These are phyloP conservation scores for Neostapfia colusana DNA, from an alignment of 176 grass and related monocot species.

Conservation along the genomic window DNA sequence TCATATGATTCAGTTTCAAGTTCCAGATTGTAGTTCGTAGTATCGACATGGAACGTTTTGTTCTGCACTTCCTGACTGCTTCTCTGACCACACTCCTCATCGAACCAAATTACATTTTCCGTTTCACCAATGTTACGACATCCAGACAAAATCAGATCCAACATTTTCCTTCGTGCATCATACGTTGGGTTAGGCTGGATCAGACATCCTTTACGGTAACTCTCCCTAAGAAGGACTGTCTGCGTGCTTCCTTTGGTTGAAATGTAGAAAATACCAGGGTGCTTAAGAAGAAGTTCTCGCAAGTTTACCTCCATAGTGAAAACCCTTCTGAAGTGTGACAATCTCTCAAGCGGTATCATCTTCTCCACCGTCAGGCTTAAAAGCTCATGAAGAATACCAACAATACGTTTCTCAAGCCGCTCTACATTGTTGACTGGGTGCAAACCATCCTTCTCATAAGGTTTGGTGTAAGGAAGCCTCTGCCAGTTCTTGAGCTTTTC, in stretches of 20 bases:
- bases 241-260: conserved; percentile 60
- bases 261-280: conserved; percentile 73
- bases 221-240: conserved; percentile 53
- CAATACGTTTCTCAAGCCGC: conserved; percentile 53
- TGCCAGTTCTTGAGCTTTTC: conserved; percentile 67
- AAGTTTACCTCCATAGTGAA: conserved; percentile 62
- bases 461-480: conserved; percentile 56
- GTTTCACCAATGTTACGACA: conserved; percentile 32
- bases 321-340: conserved; percentile 55
- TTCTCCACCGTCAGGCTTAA: conserved; percentile 52
- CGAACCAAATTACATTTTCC: conserved; percentile 1
- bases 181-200: conserved; percentile 54
- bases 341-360: conserved; percentile 55
- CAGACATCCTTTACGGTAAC: conserved; percentile 53
- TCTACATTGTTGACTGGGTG: conserved; percentile 31
- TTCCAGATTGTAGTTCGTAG: conserved; percentile 2
- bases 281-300: conserved; percentile 61
- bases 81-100: conserved; percentile 21
- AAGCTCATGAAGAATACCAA: conserved; percentile 67
- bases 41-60: neutral
- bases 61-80: conserved; percentile 14
- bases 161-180: conserved; percentile 51
- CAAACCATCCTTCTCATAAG: conserved; percentile 50
- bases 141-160: conserved; percentile 45
- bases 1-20: neutral